Evolutionary conservation across 179 eudicot species (phyloP).

Genomic region (Nepenthes alata): DNA sequence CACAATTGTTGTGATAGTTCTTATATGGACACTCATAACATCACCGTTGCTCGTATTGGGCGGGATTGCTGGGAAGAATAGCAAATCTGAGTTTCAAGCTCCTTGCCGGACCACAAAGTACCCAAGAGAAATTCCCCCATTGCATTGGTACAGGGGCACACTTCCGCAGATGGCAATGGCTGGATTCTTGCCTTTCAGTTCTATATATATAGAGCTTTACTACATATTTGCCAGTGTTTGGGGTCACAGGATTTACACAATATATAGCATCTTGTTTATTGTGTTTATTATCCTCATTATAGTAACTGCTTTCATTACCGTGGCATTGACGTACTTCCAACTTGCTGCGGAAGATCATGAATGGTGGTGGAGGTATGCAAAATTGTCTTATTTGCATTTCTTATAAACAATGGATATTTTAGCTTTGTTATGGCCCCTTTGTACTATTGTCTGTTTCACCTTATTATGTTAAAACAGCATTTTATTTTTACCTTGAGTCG

Average conservation of each 20-base stretch:
- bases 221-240: slow-evolving; percentile 2
- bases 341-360: slow-evolving; percentile 4
- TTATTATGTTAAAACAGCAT: too few species aligned
- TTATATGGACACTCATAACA: slow-evolving; percentile 1
- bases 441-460: too few species aligned
- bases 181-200: slow-evolving; percentile 4
- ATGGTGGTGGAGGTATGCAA: slow-evolving; percentile 3
- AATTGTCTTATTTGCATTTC: not conserved
- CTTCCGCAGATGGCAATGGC: slow-evolving; percentile 4
- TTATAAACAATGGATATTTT: too few species aligned
- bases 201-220: slow-evolving; percentile 1
- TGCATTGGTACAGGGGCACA: not conserved
- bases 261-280: slow-evolving; percentile 4
- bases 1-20: slow-evolving; percentile 2
- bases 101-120: slow-evolving; percentile 2
- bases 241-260: slow-evolving; percentile 1
- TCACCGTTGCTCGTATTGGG: slow-evolving; percentile 2
- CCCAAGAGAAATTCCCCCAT: slow-evolving; percentile 3
- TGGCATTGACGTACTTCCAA: slow-evolving; percentile 2
- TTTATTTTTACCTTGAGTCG: too few species aligned
- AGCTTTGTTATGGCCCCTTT: too few species aligned
- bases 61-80: slow-evolving; percentile 2
- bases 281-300: not conserved
- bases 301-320: not conserved
- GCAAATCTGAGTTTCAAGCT: slow-evolving; percentile 2